Evolutionary conservation across 2,329 filamentous ascomycete genomes (phyloP).

Genomic region (Xylaria sp.): DNA sequence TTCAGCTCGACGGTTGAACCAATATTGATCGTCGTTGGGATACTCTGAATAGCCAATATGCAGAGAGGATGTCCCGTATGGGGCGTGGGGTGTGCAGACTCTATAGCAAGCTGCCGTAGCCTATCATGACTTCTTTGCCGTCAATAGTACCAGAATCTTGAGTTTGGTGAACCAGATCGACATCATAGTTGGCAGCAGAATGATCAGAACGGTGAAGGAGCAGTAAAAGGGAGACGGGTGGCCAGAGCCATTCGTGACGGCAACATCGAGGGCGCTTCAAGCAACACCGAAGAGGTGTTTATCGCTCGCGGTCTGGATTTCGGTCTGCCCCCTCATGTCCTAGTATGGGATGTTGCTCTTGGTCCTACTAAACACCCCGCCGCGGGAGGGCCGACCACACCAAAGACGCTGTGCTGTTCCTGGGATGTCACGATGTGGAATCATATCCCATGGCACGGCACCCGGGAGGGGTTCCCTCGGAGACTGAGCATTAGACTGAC

Average conservation of each 20-base stretch:
- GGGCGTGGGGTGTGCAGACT: constrained; percentile 4
- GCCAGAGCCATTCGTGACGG: not conserved
- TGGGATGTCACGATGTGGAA: constrained; percentile 18
- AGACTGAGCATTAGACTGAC: constrained; percentile 11
- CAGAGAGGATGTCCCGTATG: constrained; percentile 1
- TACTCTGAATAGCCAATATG: constrained; percentile 5
- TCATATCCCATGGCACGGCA: not conserved
- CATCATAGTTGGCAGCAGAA: not conserved
- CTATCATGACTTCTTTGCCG: constrained; percentile 3
- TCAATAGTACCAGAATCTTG: not conserved
- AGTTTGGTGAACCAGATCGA: not conserved
- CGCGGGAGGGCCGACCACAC: not conserved
- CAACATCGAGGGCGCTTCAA: not conserved
- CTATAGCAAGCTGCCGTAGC: not conserved
- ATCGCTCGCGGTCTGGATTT: not conserved
- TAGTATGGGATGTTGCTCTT: constrained; percentile 7
- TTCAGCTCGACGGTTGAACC: not conserved
- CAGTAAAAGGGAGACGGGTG: too few relatives aligned
- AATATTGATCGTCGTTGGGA: constrained; percentile 1
- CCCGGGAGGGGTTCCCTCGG: not conserved
- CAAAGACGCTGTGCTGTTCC: constrained; percentile 2
- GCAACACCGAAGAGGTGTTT: not conserved
- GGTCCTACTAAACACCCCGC: constrained; percentile 2
- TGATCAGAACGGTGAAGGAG: not conserved
- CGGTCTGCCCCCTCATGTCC: not conserved